These are phyloP conservation scores for Mycena amicta DNA, from an alignment of 768 basidiomycete species.

Conservation along the genomic window DNA sequence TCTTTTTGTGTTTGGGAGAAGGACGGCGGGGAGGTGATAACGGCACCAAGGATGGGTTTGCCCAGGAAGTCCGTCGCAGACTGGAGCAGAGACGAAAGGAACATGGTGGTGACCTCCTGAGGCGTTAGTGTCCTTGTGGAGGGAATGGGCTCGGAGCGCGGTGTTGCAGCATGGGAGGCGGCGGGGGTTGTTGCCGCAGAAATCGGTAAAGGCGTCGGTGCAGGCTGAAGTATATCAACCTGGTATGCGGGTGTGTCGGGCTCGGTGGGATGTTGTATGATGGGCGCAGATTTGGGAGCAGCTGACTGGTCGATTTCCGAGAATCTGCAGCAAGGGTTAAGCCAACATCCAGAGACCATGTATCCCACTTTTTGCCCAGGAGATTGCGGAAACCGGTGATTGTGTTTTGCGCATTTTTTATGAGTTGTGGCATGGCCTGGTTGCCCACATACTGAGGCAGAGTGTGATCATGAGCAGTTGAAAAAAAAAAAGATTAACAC, in stretches of 20 bases:
- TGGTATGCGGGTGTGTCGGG: constrained; percentile 81
- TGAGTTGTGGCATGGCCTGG: constrained; percentile 90
- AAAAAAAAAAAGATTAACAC: too few species aligned
- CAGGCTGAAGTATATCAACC: constrained; percentile 77
- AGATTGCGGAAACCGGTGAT: constrained; percentile 94
- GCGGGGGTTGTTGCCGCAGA: constrained; percentile 63
- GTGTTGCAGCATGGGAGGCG: constrained; percentile 68
- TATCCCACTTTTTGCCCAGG: constrained; percentile 81
- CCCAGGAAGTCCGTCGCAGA: constrained; percentile 93
- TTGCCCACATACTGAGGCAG: constrained; percentile 88
- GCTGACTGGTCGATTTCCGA: constrained; percentile 67
- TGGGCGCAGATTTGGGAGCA: constrained; percentile 60
- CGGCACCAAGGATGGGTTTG: constrained; percentile 73
- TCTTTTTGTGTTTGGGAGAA: constrained; percentile 70
- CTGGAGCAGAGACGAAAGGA: constrained; percentile 79
- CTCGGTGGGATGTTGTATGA: constrained; percentile 75
- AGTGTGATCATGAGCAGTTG: background rate
- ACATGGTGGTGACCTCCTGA: constrained; percentile 81
- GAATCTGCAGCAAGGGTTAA: constrained; percentile 50
- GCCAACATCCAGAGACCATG: background rate
- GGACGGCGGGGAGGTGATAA: constrained; percentile 79
- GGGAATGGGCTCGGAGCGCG: constrained; percentile 70
- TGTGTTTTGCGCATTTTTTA: constrained; percentile 93
- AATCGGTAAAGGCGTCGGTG: constrained; percentile 66
- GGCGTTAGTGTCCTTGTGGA: constrained; percentile 76